Conservation (phyloP, 2,329 filamentous ascomycete genomes). For the Claviceps quebecensis region DNA sequence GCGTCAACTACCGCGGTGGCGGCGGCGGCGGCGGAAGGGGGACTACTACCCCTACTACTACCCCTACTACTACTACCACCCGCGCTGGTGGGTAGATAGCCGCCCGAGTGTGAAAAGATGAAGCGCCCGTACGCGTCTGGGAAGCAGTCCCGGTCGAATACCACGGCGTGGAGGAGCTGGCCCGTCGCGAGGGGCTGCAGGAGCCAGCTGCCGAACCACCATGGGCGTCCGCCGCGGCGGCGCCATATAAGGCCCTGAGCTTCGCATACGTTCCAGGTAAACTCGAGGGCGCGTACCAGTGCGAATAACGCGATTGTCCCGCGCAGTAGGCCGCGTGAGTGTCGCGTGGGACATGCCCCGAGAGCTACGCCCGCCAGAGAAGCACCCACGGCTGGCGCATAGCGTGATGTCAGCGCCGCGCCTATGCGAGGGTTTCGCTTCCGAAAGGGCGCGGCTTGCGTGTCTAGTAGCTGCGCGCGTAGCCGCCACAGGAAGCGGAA, state of each 20-base stretch:
- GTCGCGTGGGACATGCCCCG: constrained; percentile 49
- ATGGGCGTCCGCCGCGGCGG: constrained; percentile 44
- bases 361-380: constrained; percentile 74
- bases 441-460: constrained; percentile 70
- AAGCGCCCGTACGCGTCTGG: constrained; percentile 40
- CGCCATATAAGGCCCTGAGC: constrained; percentile 57
- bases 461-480: constrained; percentile 61
- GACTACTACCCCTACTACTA: constrained; percentile 18
- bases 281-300: constrained; percentile 70
- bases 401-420: constrained; percentile 61
- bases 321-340: constrained; percentile 42
- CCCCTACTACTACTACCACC: no score
- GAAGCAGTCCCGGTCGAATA: constrained; percentile 65
- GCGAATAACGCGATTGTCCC: constrained; percentile 71
- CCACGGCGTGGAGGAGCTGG: constrained; percentile 60
- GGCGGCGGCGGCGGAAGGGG: constrained; percentile 39
- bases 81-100: constrained; percentile 47
- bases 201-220: constrained; percentile 79
- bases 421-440: constrained; percentile 67
- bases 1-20: constrained; percentile 70
- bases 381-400: constrained; percentile 81
- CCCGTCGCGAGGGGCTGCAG: constrained; percentile 63
- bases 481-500: constrained; percentile 80
- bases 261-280: constrained; percentile 71
- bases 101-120: constrained; percentile 57